Evolutionary conservation across 352 stramenopile species (phyloP).

Genomic region (Discostella stelligera): DNA sequence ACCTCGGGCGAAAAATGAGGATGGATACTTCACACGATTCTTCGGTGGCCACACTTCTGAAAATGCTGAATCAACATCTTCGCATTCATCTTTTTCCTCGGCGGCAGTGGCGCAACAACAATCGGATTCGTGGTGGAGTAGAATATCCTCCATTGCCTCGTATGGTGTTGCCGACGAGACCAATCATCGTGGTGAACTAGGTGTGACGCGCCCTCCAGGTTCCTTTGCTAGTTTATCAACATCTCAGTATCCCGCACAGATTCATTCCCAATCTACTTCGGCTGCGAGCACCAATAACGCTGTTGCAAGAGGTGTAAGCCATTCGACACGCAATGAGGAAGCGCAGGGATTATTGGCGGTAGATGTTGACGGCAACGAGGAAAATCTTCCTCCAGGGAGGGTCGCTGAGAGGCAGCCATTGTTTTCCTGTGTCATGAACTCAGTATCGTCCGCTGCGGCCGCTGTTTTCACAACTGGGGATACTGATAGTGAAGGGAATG

Average conservation of each 20-base stretch:
- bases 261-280: constrained; percentile 14
- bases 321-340: constrained; percentile 31
- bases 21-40: constrained; percentile 37
- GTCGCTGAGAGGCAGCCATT: constrained; percentile 61
- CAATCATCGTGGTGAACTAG: constrained; percentile 41
- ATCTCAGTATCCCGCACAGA: constrained; percentile 29
- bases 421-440: constrained; percentile 75
- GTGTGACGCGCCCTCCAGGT: constrained; percentile 49
- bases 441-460: constrained; percentile 47
- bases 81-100: neutral
- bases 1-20: constrained; percentile 17
- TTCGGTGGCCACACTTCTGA: constrained; percentile 23
- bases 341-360: constrained; percentile 23
- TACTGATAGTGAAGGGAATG: constrained; percentile 62
- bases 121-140: constrained; percentile 60
- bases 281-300: constrained; percentile 31
- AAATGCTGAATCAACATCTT: neutral
- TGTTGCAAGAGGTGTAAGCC: neutral
- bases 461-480: constrained; percentile 34
- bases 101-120: constrained; percentile 19
- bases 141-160: constrained; percentile 44
- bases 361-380: constrained; percentile 39
- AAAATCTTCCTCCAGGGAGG: constrained; percentile 34
- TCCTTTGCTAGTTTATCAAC: constrained; percentile 1
- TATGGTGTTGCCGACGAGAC: constrained; percentile 32